Percentiles rank a stretch among this genome's conserved stretches.
Conservation (phyloP, 768 basidiomycete species). For the Mrakia blollopis region DNA sequence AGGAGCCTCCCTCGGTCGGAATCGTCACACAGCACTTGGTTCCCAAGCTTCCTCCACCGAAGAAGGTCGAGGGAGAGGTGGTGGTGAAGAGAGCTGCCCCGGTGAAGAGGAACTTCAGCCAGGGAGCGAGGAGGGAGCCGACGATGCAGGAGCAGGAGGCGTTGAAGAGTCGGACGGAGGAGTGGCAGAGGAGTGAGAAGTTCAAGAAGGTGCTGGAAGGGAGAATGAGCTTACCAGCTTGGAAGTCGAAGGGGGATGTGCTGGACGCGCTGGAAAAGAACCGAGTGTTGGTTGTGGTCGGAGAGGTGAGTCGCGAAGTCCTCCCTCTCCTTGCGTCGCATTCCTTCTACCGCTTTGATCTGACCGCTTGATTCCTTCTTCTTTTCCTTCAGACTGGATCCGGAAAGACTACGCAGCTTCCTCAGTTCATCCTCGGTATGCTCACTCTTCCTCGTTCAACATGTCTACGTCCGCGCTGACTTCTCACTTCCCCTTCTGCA, state of each 20-base stretch:
- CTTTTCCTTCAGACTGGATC: conserved; percentile 53
- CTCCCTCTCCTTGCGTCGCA: background rate
- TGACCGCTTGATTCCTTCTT: conserved; percentile 9
- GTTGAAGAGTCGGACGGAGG: conserved; percentile 51
- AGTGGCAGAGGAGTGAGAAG: conserved; percentile 48
- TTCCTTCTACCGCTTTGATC: background rate
- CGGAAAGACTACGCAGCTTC: conserved; percentile 92
- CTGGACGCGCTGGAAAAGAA: conserved; percentile 55
- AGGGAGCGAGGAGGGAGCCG: conserved; percentile 36
- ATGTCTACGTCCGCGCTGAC: background rate
- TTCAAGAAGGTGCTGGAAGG: conserved; percentile 57
- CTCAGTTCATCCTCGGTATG: conserved; percentile 68
- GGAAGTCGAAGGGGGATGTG: conserved; percentile 60
- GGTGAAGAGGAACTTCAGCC: conserved; percentile 30
- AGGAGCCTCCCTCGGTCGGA: conserved; percentile 67
- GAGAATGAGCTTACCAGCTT: conserved; percentile 70
- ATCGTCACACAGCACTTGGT: conserved; percentile 61
- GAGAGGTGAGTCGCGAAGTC: conserved; percentile 58
- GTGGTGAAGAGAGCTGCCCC: background rate
- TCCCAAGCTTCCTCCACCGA: conserved; percentile 35
- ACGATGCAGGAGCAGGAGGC: conserved; percentile 39
- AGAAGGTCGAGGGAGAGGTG: conserved; percentile 2
- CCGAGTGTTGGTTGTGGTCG: conserved; percentile 75
- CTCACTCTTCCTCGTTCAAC: background rate
- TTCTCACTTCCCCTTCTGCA: background rate